Evolutionary conservation across 2,329 filamentous ascomycete species (phyloP).

Genomic region (Pleurostoma richardsiae): DNA sequence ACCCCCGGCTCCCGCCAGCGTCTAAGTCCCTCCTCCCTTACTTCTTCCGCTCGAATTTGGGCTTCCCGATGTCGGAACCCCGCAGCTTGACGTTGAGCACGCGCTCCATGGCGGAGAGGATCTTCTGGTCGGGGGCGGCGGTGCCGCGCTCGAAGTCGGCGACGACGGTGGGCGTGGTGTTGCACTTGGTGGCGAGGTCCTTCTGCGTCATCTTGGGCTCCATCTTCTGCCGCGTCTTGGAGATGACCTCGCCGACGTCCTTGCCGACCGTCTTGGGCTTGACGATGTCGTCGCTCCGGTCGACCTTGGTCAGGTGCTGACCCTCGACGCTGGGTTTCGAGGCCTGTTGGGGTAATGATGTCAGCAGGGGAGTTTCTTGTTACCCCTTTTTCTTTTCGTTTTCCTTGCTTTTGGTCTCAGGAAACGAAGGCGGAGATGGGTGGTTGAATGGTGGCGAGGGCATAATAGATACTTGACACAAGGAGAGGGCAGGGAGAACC

Average conservation of each 20-base stretch:
- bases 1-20: too few species aligned
- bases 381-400: background rate
- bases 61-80: conserved; percentile 78
- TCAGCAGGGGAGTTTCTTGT: conserved; percentile 8
- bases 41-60: conserved; percentile 48
- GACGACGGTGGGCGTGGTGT: conserved; percentile 75
- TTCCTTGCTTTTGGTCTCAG: background rate
- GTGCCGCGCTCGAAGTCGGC: conserved; percentile 81
- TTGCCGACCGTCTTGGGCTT: conserved; percentile 89
- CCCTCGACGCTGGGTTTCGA: conserved; percentile 64
- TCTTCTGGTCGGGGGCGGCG: conserved; percentile 77
- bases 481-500: conserved; percentile 21
- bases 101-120: conserved; percentile 72
- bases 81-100: conserved; percentile 85
- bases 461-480: background rate
- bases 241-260: conserved; percentile 78
- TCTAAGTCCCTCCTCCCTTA: too few species aligned
- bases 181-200: conserved; percentile 78
- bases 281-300: conserved; percentile 94
- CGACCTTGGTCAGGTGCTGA: conserved; percentile 95
- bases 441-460: background rate
- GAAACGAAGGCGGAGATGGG: background rate
- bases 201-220: conserved; percentile 97
- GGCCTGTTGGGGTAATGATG: conserved; percentile 25
- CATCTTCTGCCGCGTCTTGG: conserved; percentile 70